Evolutionary conservation across 1,284 basidiomycete genomes (phyloP), one percentile per base, ranked within the genome.

Genomic region (Cryptococcus hybrid): DNA sequence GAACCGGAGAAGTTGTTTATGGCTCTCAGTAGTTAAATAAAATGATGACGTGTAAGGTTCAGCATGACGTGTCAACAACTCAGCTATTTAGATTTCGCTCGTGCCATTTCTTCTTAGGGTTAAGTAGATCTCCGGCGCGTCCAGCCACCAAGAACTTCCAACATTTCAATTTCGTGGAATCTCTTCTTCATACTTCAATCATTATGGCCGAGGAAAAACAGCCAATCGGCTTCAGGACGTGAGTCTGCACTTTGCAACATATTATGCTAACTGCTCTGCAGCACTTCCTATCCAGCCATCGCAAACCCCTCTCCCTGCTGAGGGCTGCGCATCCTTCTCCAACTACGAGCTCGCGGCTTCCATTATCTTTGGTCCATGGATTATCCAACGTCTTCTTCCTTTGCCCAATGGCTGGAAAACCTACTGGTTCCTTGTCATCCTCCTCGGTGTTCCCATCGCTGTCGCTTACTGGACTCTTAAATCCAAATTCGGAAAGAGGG

Each of bases 401-500:
- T 83, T 74, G 61, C 58, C 58, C 13, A 87, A 83, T 71, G 84
- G 86, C 60, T 90, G 87, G 79, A 91, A 88, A n/a, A 68, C 63
- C 59, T 78, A 79, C 64, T 93, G 90, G 69, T 71, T 91, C 65
- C 81, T 97, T 49, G 81, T 91, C 58, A 64, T 88, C 53, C 56
- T 97, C 53, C 82, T 87, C 47, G 90, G 88, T 42, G 58, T 89
- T 0, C 95, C 93, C 24, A 83, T 89, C 58, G 84, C 90, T 2
- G 74, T 97, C 56, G 87, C 79, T 7, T 99, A 99, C 82, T 99
- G 95, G 95, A 85, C 86, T 0, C 59, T 92, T 65, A 88, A 89
- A 80, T 92, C 90, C 73, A 86, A 82, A 64, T 89, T 87, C 68
- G 92, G 94, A 34, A 78, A 83, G 4, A 84, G 93, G 66, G 86